phyloP scores from a whole-genome alignment of 441 rosid genomes.

The Bruguiera hainesii region DNA sequence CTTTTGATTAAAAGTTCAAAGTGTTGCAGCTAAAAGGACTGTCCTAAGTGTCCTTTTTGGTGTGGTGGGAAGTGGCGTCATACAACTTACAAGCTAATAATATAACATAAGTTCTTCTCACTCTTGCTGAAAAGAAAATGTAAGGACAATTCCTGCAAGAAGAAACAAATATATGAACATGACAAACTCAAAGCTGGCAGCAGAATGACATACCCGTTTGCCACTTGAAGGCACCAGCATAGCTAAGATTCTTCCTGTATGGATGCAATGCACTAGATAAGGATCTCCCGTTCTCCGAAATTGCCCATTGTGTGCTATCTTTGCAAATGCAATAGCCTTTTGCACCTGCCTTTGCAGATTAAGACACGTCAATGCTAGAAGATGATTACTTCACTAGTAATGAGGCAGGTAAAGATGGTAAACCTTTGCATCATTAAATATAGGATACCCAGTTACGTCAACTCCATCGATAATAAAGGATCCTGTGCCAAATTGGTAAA shows the following conservation, averaged over 20 bases:
- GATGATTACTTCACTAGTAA: slow-evolving; percentile 11
- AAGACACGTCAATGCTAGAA: slow-evolving; percentile 27
- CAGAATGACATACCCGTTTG: slow-evolving; percentile 36
- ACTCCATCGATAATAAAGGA: slow-evolving; percentile 55
- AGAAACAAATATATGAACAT: neutral
- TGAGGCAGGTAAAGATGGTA: slow-evolving; percentile 29
- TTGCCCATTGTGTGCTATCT: slow-evolving; percentile 64
- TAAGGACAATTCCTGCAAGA: neutral
- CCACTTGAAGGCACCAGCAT: slow-evolving; percentile 66
- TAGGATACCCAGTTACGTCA: slow-evolving; percentile 56
- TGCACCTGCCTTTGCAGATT: slow-evolving; percentile 74
- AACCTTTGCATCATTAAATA: slow-evolving; percentile 61
- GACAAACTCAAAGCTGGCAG: neutral
- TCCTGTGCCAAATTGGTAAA: slow-evolving; percentile 32
- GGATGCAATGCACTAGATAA: slow-evolving; percentile 63
- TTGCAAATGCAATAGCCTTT: slow-evolving; percentile 72
- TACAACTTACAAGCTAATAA: neutral
- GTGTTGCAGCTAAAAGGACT: neutral
- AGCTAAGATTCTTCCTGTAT: slow-evolving; percentile 64
- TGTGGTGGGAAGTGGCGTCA: neutral
- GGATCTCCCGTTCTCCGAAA: slow-evolving; percentile 73
- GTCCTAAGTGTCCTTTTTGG: too few relatives aligned
- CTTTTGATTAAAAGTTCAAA: neutral
- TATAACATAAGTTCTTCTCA: neutral
- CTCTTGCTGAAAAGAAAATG: neutral